Conservation (phyloP, 805 yeast genomes). For the Saccharomycopsis synnaedendra region DNA sequence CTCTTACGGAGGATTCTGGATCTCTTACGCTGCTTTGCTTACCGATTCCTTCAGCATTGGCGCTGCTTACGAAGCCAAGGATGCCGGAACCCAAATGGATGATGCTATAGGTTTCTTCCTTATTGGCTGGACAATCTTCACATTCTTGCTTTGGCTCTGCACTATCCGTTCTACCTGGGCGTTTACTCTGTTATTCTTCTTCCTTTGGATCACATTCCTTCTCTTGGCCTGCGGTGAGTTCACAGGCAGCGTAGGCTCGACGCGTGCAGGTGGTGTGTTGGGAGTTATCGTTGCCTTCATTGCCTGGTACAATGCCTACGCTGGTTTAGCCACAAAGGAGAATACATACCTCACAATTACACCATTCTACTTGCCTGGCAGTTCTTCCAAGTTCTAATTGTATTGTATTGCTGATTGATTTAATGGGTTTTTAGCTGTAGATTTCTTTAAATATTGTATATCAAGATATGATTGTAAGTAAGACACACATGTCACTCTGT, state of each 20-base stretch:
- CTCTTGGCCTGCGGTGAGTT: slow-evolving; percentile 43
- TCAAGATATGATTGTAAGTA: too few species aligned
- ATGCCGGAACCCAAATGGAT: slow-evolving; percentile 24
- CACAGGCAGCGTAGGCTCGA: slow-evolving; percentile 26
- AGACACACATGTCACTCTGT: too few species aligned
- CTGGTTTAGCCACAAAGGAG: slow-evolving; percentile 46
- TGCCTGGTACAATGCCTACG: slow-evolving; percentile 53
- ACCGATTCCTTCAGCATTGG: slow-evolving; percentile 50
- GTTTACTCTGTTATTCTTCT: slow-evolving; percentile 44
- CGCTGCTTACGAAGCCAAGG: slow-evolving; percentile 34
- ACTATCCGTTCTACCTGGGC: slow-evolving; percentile 58
- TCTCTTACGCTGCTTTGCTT: slow-evolving; percentile 48
- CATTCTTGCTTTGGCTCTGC: slow-evolving; percentile 38
- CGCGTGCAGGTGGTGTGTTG: slow-evolving; percentile 42
- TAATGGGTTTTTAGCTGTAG: too few species aligned
- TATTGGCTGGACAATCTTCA: slow-evolving; percentile 49
- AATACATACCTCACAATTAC: slow-evolving; percentile 40
- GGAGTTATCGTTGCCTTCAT: slow-evolving; percentile 42
- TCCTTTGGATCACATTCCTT: slow-evolving; percentile 42
- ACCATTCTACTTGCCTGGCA: slow-evolving; percentile 37
- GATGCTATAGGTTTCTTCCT: slow-evolving; percentile 50
- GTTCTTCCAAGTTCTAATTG: slow-evolving; percentile 3
- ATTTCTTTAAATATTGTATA: too few species aligned
- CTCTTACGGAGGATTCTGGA: slow-evolving; percentile 64
- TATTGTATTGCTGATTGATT: background rate